Percentiles rank a stretch among this genome's conserved stretches.
Conservation (phyloP, 78 protist species). For the Salpingoeca rosetta region DNA sequence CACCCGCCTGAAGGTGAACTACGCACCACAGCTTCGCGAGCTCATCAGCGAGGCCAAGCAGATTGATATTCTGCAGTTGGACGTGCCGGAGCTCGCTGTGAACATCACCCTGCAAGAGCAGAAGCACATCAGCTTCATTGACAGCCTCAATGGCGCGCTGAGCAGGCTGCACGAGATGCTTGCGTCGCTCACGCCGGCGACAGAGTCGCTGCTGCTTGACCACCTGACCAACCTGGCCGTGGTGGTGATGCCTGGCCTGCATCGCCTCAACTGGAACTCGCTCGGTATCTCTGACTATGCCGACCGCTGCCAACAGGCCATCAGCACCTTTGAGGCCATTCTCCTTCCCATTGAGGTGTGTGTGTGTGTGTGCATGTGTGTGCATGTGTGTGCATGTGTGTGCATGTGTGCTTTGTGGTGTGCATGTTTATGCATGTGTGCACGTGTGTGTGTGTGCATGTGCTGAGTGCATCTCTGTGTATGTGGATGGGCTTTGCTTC, state of each 20-base stretch:
- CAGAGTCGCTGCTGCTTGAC: constrained; percentile 23
- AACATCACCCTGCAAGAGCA: constrained; percentile 77
- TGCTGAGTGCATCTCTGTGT: too few relatives aligned
- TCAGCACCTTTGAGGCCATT: constrained; percentile 32
- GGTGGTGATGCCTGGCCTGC: constrained; percentile 40
- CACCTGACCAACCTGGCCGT: constrained; percentile 19
- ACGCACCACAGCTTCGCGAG: constrained; percentile 22
- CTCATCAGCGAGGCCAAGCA: constrained; percentile 72
- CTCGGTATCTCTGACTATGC: constrained; percentile 58
- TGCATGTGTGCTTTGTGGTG: too few relatives aligned
- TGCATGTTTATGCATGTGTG: too few relatives aligned
- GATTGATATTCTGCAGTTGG: constrained; percentile 57
- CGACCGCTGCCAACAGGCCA: constrained; percentile 22
- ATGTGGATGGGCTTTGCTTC: too few relatives aligned
- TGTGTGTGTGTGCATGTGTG: too few relatives aligned
- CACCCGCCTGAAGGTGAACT: constrained; percentile 49
- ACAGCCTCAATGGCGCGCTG: constrained; percentile 43
- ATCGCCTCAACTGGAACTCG: constrained; percentile 77
- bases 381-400: too few relatives aligned
- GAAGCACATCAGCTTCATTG: constrained; percentile 43
- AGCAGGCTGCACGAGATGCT: constrained; percentile 19
- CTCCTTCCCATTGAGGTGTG: constrained; percentile 30
- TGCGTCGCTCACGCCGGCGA: constrained; percentile 20
- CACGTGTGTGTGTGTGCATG: too few relatives aligned
- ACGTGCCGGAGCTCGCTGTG: constrained; percentile 65